Conservation (phyloP, 106 monocot genomes). For the Platanthera guangdongensis region DNA sequence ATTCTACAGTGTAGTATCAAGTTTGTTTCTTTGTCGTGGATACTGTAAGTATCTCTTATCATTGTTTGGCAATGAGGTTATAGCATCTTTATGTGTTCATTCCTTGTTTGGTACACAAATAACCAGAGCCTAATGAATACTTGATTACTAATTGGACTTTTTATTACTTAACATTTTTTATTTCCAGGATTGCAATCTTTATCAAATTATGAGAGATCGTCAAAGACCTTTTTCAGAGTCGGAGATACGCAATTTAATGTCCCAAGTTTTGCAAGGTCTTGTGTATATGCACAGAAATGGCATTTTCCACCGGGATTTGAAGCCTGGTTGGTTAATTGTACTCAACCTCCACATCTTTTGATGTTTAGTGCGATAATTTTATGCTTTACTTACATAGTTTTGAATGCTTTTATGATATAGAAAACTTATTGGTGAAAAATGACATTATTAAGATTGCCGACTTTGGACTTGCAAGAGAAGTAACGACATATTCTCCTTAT, state of each 20-base stretch:
- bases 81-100: neutral
- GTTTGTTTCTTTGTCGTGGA: neutral
- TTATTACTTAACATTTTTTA: neutral
- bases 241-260: constrained; percentile 66
- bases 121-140: neutral
- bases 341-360: neutral
- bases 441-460: constrained; percentile 77
- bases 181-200: constrained; percentile 44
- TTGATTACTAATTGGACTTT: neutral
- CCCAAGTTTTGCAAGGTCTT: constrained; percentile 81
- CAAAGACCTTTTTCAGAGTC: constrained; percentile 40
- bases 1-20: no score
- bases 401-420: constrained; percentile 21
- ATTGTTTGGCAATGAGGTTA: neutral
- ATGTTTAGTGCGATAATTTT: neutral
- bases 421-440: constrained; percentile 73
- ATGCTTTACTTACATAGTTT: neutral
- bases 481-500: constrained; percentile 72
- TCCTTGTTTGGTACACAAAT: neutral
- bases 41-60: neutral
- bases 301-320: constrained; percentile 88
- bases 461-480: constrained; percentile 92
- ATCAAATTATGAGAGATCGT: constrained; percentile 64
- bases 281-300: constrained; percentile 81
- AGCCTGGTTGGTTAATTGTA: constrained; percentile 53